phyloP scores from a whole-genome alignment of 2,329 filamentous ascomycete species.

The Talaromyces sp. region DNA sequence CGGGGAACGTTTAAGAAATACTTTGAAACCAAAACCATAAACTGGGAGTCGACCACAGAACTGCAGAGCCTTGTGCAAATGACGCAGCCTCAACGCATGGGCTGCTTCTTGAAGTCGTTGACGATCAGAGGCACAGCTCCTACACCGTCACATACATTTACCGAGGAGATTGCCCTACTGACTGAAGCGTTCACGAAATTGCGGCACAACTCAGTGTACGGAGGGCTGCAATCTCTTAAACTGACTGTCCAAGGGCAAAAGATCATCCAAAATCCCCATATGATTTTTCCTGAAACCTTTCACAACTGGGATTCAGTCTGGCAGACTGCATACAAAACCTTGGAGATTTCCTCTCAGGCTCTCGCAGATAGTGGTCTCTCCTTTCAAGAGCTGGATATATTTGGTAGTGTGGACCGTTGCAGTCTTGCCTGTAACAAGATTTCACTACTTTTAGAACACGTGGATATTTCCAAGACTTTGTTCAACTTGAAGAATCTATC shows the following conservation, averaged over 20 bases:
- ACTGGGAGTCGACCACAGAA: neutral
- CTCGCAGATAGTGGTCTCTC: neutral
- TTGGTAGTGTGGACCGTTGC: neutral
- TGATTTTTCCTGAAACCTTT: neutral
- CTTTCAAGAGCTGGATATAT: neutral
- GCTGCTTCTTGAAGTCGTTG: neutral
- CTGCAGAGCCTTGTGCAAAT: neutral
- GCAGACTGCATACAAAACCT: neutral
- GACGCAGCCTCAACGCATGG: neutral
- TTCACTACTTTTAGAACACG: neutral
- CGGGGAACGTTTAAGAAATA: neutral
- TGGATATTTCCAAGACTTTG: neutral
- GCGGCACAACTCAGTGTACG: neutral
- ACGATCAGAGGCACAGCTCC: too few species aligned
- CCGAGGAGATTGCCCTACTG: too few species aligned
- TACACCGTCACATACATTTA: too few species aligned
- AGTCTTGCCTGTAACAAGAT: neutral
- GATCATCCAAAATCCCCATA: too few species aligned
- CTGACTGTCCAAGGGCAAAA: neutral
- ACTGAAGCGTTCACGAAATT: neutral
- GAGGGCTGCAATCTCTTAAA: neutral
- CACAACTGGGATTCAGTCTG: neutral
- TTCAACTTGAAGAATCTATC: neutral
- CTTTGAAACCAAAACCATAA: neutral
- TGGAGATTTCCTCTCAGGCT: neutral